Evolutionary conservation across 192 early-diverging fungal genomes (phyloP).

Genomic region (Dissophora globulifera): DNA sequence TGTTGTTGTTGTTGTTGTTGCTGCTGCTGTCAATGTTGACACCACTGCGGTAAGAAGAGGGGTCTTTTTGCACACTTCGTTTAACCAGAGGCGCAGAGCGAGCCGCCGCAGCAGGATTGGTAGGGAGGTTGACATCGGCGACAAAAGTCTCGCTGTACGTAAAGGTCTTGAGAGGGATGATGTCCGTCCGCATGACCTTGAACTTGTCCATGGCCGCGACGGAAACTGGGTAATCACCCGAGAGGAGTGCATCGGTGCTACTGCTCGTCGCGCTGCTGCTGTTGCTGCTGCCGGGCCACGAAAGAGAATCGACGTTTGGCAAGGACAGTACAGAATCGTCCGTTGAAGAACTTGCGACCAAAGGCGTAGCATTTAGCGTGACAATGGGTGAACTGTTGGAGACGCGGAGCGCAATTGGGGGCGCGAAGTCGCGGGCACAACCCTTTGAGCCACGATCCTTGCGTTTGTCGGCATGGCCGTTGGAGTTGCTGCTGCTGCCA

Average conservation of each 20-base stretch:
- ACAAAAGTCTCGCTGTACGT: conserved; percentile 37
- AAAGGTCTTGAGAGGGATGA: conserved; percentile 44
- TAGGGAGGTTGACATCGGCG: conserved; percentile 13
- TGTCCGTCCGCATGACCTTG: conserved; percentile 34
- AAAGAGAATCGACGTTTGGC: neutral
- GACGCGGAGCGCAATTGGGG: conserved; percentile 22
- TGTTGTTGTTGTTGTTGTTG: too few relatives aligned
- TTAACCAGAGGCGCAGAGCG: conserved; percentile 2
- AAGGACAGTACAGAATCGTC: conserved; percentile 16
- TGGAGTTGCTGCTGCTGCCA: neutral
- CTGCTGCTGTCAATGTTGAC: neutral
- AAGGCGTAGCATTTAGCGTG: conserved; percentile 26
- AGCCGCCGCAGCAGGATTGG: neutral
- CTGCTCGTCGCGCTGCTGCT: neutral
- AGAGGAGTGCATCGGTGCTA: neutral
- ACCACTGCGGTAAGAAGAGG: neutral
- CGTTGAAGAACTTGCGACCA: conserved; percentile 26
- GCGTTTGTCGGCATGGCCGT: neutral
- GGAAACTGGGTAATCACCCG: conserved; percentile 22
- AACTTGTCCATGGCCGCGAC: conserved; percentile 43
- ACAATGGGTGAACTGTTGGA: conserved; percentile 25
- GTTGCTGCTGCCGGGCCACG: neutral
- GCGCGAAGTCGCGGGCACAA: conserved; percentile 11
- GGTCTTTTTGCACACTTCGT: neutral
- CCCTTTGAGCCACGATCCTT: neutral